These are phyloP conservation scores for Ensete glaucum DNA, from an alignment of 176 grass and related monocot genomes.

Conservation along the genomic window DNA sequence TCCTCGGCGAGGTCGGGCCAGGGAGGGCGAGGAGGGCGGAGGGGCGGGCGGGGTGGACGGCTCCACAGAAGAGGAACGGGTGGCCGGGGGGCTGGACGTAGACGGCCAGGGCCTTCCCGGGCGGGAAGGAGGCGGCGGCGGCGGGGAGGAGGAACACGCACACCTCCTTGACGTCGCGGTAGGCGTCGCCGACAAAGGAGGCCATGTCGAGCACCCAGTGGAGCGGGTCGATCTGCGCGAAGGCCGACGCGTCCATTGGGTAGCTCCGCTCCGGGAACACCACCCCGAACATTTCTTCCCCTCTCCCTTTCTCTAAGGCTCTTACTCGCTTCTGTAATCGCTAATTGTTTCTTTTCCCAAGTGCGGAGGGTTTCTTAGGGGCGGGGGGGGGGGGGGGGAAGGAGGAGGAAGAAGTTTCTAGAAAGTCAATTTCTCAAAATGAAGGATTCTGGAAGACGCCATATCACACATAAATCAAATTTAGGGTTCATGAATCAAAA, in stretches of 20 bases:
- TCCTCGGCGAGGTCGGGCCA: conserved; percentile 51
- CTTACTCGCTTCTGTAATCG: no score
- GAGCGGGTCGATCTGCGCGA: conserved; percentile 61
- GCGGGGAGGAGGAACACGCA: conserved; percentile 62
- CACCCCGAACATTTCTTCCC: conserved; percentile 56
- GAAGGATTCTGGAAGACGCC: not conserved
- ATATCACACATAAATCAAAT: no score
- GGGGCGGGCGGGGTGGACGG: conserved; percentile 51
- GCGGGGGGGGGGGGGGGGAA: no score
- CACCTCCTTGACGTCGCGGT: conserved; percentile 35
- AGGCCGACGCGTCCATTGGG: conserved; percentile 60
- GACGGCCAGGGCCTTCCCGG: conserved; percentile 57
- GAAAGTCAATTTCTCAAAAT: not conserved
- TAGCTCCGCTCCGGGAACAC: conserved; percentile 81
- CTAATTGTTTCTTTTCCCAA: no score
- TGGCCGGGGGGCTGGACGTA: conserved; percentile 65
- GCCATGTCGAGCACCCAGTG: conserved; percentile 78
- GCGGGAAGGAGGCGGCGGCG: conserved; percentile 52
- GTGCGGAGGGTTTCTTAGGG: no score
- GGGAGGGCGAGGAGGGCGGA: conserved; percentile 58
- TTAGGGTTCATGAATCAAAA: no score
- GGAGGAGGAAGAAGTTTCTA: not conserved
- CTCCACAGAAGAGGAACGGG: conserved; percentile 65
- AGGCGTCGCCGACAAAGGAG: conserved; percentile 28
- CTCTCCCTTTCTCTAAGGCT: not conserved